Evolutionary conservation across 1,284 basidiomycete species (phyloP).

Genomic region (Cryptococcus hybrid): DNA sequence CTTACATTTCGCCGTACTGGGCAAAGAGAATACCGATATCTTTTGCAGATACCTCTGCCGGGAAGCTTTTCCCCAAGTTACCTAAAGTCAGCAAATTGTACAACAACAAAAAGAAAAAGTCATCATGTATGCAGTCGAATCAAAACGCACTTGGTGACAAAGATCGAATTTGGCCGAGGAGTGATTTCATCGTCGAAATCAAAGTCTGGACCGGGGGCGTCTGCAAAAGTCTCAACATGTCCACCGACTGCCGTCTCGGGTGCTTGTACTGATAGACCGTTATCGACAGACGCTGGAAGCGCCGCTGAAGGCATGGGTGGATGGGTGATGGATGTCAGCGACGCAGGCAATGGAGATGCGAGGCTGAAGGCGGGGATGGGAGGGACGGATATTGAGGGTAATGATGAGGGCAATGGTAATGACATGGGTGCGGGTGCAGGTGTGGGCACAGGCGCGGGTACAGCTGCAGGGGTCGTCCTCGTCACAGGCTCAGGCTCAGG

Average conservation of each 20-base stretch:
- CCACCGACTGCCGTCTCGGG: no score
- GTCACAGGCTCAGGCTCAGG: neutral
- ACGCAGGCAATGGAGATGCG: no score
- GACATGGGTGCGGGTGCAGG: neutral
- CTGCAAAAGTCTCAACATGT: conserved; percentile 2
- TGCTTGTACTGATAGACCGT: no score
- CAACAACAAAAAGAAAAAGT: neutral
- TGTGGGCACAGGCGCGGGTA: neutral
- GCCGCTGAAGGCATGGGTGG: no score
- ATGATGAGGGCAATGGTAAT: neutral
- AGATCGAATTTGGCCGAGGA: conserved; percentile 31
- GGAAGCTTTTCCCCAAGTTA: conserved; percentile 34
- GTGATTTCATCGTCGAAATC: conserved; percentile 17
- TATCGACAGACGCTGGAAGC: no score
- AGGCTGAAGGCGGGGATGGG: no score
- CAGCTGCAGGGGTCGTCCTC: neutral
- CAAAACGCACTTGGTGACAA: conserved; percentile 41
- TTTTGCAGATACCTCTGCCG: conserved; percentile 37
- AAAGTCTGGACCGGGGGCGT: neutral
- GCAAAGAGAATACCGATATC: conserved; percentile 49
- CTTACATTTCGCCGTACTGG: conserved; percentile 47
- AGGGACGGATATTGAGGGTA: no score
- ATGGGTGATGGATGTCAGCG: no score
- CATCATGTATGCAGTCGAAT: neutral
- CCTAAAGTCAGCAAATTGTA: neutral